A percentile compares a stretch with the other conserved stretches of the same genome.
Conservation (phyloP, 2,329 filamentous ascomycete species). For the Fusarium austroafricanum region DNA sequence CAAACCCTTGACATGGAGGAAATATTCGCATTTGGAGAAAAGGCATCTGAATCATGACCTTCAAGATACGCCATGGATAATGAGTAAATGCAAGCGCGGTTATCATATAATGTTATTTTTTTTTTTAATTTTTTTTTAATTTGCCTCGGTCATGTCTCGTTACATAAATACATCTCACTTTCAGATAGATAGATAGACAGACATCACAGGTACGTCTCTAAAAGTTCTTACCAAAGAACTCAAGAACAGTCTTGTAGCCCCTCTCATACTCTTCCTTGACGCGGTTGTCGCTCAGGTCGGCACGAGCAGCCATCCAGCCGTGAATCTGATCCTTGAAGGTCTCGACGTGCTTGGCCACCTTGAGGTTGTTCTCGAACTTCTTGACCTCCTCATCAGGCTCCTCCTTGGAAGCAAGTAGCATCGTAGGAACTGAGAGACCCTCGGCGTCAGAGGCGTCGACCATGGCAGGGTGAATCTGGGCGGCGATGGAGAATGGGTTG, state of each 20-base stretch:
- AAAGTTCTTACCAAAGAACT: conserved; percentile 67
- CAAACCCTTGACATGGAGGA: conserved; percentile 58
- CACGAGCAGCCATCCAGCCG: conserved; percentile 79
- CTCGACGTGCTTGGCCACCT: conserved; percentile 70
- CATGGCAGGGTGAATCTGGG: conserved; percentile 70
- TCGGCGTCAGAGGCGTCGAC: conserved; percentile 71
- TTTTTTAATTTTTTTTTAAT: neutral
- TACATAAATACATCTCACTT: conserved; percentile 7
- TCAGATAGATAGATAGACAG: neutral
- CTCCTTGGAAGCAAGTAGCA: conserved; percentile 74
- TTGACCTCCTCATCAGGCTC: conserved; percentile 67
- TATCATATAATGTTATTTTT: neutral
- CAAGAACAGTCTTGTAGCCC: conserved; percentile 68
- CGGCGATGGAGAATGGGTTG: conserved; percentile 67
- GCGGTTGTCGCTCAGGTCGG: conserved; percentile 66
- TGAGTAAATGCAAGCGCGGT: neutral
- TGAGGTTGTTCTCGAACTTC: conserved; percentile 66
- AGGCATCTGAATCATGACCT: conserved; percentile 1
- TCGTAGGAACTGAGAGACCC: conserved; percentile 69
- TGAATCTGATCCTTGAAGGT: conserved; percentile 75
- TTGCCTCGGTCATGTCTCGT: conserved; percentile 24
- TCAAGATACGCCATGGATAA: conserved; percentile 4
- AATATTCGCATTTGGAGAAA: conserved; percentile 59
- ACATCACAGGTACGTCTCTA: conserved; percentile 33
- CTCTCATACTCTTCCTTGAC: conserved; percentile 72